Base-by-base conservation (phyloP, 2,329 filamentous ascomycete genomes). In the Alternaria metachromatica region DNA sequence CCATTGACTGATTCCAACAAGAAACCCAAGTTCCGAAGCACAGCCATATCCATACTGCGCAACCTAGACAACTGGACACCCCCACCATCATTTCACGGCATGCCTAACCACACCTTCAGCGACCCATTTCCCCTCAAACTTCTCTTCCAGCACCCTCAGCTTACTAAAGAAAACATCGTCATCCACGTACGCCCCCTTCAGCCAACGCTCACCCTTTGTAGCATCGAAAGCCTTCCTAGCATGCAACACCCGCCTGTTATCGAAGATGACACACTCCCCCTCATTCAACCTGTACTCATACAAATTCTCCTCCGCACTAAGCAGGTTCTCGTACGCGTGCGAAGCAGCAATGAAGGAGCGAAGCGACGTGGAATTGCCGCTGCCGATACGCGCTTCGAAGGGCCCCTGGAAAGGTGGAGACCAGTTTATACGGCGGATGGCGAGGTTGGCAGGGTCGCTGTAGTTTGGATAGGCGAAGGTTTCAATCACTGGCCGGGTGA, bases 191-290 rank as follows among this genome's bases (percentile, higher is more conserved):
- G 92, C 87, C 5, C 96, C 96, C 71, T 92, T 92, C 58, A 98
- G 81, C 92, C 93, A 97, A 56, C 95, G 85, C 65, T 89, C 86
- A 1, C 92, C 92, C 7, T 85, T 84, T 0, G 81, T 81, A 0
- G 84, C 80, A 76, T 95, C 89, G 79, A 98, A 98, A 28, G 89
- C 87, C 15, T 84, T 86, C 5, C 96, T 85, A 0, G 94, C 95
- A 82, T 98, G 96, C 75, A 97, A 80, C n/a, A 97, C 85, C 18
- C 95, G 86, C 63, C 89, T 82, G 76, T 98, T 98, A 77, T 97
- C 91, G 76, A 99, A 98, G n/a, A 99, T 86, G 12, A 94, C 94
- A 76, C 93, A 97, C 74, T 97, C 92, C 4, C 95, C 96, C 5
- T 92, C 89, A 58, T 88, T 83, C 79, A 97, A 83, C 79, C 90